Evolutionary conservation across 306 rosid genomes (phyloP), one percentile per base, ranked within the genome.

Genomic region (Quercus glauca): DNA sequence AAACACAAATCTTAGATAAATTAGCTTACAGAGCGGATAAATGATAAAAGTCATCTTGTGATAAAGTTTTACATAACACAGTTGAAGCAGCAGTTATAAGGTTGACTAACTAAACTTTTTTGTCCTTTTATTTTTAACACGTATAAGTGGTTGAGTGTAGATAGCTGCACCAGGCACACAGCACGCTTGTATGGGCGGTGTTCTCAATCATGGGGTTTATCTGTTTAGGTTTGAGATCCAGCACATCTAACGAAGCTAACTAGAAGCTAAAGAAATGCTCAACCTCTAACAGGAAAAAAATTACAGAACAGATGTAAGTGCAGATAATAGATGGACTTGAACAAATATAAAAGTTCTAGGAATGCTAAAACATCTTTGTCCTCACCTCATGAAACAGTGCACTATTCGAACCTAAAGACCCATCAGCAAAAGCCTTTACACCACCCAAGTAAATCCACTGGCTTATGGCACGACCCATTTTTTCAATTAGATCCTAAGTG

Each of bases 351-450:
- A 53, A 57, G 33, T 31, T 64, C 13, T 49, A 53, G 11, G 41
- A 37, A 82, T 82, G 75, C 73, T 20, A 63, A 75, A 18, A 79
- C 59, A 82, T 67, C 20, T 49, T 61, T 57, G 33, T 71, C 73
- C 90, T 89, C 81, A 92, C 98, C 98, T 94, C 94, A 80, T 94
- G 85, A 75, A 94, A 87, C 78, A 94, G 86, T 51, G 98, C 98
- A 35, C 94, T 90, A 45, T 45, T 79, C 70, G 97, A 94, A 77
- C 98, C 98, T 82, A 91, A 72, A 29, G 98, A 92, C 23, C 98
- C 98, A 85, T 94, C 98, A 72, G 85, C 88, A 85, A 94, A 94
- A 75, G 91, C 93, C 86, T 94, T 94, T 74, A 92, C 94, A 75
- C 98, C 98, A 53, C 98, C 98, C 63, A 92, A 78, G 89, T 92